Percentiles rank a stretch among this genome's conserved stretches.
Evolutionary conservation across 805 yeast genomes (phyloP).

Genomic region (Ogataea henricii): DNA sequence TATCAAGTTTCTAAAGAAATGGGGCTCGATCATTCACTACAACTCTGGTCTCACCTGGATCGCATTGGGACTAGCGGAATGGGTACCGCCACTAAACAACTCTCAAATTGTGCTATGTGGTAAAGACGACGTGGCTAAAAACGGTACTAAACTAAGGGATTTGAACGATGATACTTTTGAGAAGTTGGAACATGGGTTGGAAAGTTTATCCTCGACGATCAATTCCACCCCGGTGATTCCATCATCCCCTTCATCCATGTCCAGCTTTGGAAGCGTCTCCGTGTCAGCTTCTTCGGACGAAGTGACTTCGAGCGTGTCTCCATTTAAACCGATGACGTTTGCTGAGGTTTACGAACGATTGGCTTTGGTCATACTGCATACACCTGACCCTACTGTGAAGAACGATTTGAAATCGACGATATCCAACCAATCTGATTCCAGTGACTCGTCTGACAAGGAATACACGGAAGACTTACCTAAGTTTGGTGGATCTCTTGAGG

Average conservation of each 20-base stretch:
- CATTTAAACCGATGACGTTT: constrained; percentile 50
- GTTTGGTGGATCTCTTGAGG: constrained; percentile 63
- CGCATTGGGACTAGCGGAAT: constrained; percentile 84
- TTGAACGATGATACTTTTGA: constrained; percentile 36
- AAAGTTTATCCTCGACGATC: constrained; percentile 21
- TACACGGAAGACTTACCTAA: constrained; percentile 27
- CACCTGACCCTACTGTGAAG: constrained; percentile 51
- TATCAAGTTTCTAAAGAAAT: constrained; percentile 63
- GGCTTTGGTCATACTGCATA: constrained; percentile 72
- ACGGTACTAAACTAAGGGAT: constrained; percentile 39
- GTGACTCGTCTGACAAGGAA: constrained; percentile 23
- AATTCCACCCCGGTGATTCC: constrained; percentile 28
- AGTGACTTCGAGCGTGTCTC: constrained; percentile 10
- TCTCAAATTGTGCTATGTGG: constrained; percentile 59
- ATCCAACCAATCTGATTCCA: constrained; percentile 7
- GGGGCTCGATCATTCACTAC: constrained; percentile 78
- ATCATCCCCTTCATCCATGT: constrained; percentile 29
- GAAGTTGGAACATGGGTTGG: constrained; percentile 24
- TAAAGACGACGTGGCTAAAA: constrained; percentile 44
- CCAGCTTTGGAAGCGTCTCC: constrained; percentile 27
- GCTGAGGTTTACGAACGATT: constrained; percentile 74
- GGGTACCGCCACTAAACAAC: constrained; percentile 70
- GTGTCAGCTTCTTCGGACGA: constrained; percentile 17
- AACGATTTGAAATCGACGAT: constrained; percentile 20
- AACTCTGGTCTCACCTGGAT: constrained; percentile 86